Conservation (phyloP, 108 stramenopile species). For the Fragilariopsis cylindrus region DNA sequence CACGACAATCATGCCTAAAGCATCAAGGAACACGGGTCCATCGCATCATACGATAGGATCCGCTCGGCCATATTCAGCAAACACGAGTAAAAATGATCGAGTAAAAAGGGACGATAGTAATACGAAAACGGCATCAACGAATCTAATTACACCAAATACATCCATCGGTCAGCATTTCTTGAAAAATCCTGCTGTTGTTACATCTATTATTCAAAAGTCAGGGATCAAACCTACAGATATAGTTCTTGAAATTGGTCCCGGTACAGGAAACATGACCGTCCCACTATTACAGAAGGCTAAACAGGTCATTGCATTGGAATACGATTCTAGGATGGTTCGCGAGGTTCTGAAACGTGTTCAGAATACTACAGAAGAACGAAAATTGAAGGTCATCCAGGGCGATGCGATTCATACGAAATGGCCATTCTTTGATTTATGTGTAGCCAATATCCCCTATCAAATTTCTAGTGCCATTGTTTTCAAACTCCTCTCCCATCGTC, state of each 20-base stretch:
- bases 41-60: constrained; percentile 8
- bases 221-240: constrained; percentile 60
- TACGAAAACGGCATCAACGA: constrained; percentile 30
- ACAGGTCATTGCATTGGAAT: constrained; percentile 94
- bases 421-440: constrained; percentile 97
- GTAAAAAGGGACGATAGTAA: constrained; percentile 9
- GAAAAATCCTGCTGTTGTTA: constrained; percentile 99
- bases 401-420: constrained; percentile 95
- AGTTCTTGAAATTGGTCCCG: constrained; percentile 64
- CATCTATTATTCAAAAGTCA: constrained; percentile 93
- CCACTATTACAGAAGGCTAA: constrained; percentile 90
- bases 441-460: constrained; percentile 99
- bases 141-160: constrained; percentile 90
- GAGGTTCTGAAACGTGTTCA: constrained; percentile 99
- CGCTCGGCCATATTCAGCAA: constrained; percentile 10
- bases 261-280: constrained; percentile 99
- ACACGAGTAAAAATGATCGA: background rate
- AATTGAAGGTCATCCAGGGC: constrained; percentile 93
- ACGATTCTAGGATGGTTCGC: constrained; percentile 95
- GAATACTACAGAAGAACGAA: constrained; percentile 68
- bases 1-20: constrained; percentile 8
- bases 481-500: constrained; percentile 93
- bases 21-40: background rate
- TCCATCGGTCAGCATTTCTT: constrained; percentile 98
- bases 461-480: constrained; percentile 95